Base-by-base conservation (phyloP, 2,329 filamentous ascomycete species). In the Xylariaceae sp. region DNA sequence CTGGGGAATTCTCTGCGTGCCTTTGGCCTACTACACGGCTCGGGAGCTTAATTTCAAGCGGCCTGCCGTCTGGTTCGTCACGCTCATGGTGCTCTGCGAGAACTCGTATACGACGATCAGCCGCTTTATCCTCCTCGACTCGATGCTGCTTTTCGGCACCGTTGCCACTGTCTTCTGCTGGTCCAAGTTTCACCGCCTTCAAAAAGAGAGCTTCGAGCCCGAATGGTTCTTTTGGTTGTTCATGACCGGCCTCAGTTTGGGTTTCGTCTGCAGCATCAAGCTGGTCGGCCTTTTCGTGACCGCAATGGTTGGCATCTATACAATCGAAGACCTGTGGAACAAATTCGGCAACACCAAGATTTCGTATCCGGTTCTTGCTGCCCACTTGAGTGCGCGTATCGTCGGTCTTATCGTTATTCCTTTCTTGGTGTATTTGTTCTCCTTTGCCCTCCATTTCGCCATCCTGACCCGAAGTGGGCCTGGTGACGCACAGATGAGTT, bases 91-190 rank as follows among this genome's bases (percentile, higher is more conserved):
- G 31, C 79, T 98, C 29, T 98, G 88, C 71, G 92, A 98, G 66
- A 98, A 98, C 72, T 97, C 92, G 36, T 98, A 97, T 70, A 95
- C 92, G 34, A 97, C 94, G 21, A 98, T 98, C 65, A 96, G 89
- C 67, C 81, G 92, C 45, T 98, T 98, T 62, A 97, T 98, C 56
- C 81, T 98, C 16, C 81, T 98, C 55, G 92, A 98, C 65, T 97
- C 92, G 1, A 98, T 98, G 92, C 78, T 98, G 36, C 77, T 98
- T 27, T 97, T 89, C 70, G 96, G 95, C 60, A 98, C 94, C n/a
- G 92, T 97, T 53, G 89, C 88, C 12, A 98, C 92, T 5, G 85
- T 94, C 47, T 80, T 97, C 55, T 97, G 90, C 76, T 98, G 90
- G 88, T 82, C 88, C 57, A 92, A 88, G 63, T 97, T 98, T 67